These are phyloP conservation scores for Delonix regia DNA, from an alignment of 306 rosid species.

Conservation along the genomic window DNA sequence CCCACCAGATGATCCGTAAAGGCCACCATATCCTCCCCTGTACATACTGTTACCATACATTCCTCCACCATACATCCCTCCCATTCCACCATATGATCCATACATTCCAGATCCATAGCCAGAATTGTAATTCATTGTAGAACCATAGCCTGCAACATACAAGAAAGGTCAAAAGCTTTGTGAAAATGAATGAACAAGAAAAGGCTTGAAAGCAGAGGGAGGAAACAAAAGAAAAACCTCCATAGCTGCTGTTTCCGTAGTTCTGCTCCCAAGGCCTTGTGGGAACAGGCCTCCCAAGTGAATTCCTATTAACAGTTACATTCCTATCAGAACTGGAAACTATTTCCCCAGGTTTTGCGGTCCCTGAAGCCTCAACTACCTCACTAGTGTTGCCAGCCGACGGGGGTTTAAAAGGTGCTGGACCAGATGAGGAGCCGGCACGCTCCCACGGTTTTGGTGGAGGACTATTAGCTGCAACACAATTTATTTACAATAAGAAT, in stretches of 20 bases:
- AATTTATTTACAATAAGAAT: constrained; percentile 23
- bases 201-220: background rate
- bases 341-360: constrained; percentile 94
- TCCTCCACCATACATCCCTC: constrained; percentile 86
- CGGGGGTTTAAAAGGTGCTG: constrained; percentile 88
- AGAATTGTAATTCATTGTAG: constrained; percentile 67
- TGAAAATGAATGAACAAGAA: constrained; percentile 18
- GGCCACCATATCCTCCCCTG: constrained; percentile 81
- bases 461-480: constrained; percentile 67
- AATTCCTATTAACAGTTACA: constrained; percentile 51
- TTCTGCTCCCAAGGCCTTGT: constrained; percentile 96
- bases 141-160: constrained; percentile 63
- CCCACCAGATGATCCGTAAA: constrained; percentile 87
- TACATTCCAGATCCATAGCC: constrained; percentile 67
- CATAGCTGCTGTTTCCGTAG: constrained; percentile 61
- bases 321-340: constrained; percentile 65
- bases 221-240: constrained; percentile 45
- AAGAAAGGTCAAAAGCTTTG: constrained; percentile 2
- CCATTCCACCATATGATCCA: constrained; percentile 64
- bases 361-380: constrained; percentile 96
- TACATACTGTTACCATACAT: constrained; percentile 83
- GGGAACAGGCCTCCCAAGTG: constrained; percentile 84
- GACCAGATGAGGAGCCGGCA: constrained; percentile 79
- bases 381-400: constrained; percentile 86
- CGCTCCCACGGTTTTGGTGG: constrained; percentile 98